Evolutionary conservation across 768 basidiomycete species (phyloP).

Genomic region (Termitomyces sp.): DNA sequence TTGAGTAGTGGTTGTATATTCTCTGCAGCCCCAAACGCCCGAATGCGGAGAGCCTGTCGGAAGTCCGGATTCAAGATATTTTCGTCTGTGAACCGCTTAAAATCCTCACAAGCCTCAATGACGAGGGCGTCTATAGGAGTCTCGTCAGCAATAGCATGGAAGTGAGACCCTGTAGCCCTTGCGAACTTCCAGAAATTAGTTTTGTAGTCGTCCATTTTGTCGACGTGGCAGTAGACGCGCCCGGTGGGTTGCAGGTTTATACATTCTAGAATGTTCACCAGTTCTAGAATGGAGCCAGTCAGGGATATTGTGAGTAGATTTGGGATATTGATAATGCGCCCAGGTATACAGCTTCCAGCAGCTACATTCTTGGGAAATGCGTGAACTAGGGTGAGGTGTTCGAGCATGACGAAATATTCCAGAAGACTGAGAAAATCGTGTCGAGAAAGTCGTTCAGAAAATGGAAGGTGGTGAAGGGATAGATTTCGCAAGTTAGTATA

Average conservation of each 20-base stretch:
- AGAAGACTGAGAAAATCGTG: conserved; percentile 28
- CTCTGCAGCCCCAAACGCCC: conserved; percentile 23
- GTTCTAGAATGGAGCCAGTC: conserved; percentile 26
- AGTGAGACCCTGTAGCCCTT: conserved; percentile 21
- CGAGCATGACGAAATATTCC: conserved; percentile 25
- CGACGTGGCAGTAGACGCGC: conserved; percentile 21
- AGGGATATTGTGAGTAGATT: conserved; percentile 24
- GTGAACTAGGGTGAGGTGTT: conserved; percentile 27
- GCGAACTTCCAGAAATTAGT: conserved; percentile 22
- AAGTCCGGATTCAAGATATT: conserved; percentile 22
- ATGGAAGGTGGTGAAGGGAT: conserved; percentile 30
- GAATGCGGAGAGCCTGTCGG: conserved; percentile 28
- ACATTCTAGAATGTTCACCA: conserved; percentile 24
- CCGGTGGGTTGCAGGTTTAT: conserved; percentile 22
- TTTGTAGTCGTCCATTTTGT: conserved; percentile 23
- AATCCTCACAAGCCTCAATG: conserved; percentile 23
- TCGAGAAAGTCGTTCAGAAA: conserved; percentile 29
- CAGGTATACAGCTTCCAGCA: conserved; percentile 10
- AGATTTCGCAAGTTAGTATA: conserved; percentile 30
- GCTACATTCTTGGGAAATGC: conserved; percentile 26
- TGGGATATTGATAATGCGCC: conserved; percentile 20
- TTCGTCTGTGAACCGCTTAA: conserved; percentile 17
- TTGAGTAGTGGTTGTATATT: conserved; percentile 23
- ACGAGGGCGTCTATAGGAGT: conserved; percentile 24
- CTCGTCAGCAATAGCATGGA: conserved; percentile 14